Conservation (phyloP, 345 rosid species). For the Citrus mangshanensis region DNA sequence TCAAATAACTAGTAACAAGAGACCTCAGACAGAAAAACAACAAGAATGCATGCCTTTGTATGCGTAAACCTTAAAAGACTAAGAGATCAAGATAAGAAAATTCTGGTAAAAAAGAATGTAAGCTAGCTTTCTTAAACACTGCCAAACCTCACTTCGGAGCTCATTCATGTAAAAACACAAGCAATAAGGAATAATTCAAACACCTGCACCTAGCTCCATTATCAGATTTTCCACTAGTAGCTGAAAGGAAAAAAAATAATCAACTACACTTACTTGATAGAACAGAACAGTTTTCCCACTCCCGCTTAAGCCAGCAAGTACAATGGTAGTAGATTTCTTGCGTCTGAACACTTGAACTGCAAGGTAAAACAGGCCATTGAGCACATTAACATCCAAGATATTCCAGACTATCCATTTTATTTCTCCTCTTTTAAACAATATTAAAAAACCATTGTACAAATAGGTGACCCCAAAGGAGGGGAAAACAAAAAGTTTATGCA, state of each 20-base stretch:
- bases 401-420: not conserved
- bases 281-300: constrained; percentile 83
- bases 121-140: not conserved
- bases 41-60: not conserved
- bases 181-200: not conserved
- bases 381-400: not conserved
- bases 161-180: not conserved
- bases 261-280: constrained; percentile 52
- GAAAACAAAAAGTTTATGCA: not conserved
- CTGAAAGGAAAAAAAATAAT: constrained; percentile 2
- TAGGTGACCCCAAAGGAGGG: not conserved
- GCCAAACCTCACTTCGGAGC: not conserved
- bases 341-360: constrained; percentile 58
- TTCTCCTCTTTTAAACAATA: not conserved
- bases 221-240: not conserved
- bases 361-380: not conserved
- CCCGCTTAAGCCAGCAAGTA: constrained; percentile 80
- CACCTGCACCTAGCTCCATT: not conserved
- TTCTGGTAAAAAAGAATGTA: not conserved
- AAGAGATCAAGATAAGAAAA: not conserved
- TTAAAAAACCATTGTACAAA: not conserved
- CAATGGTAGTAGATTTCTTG: constrained; percentile 60
- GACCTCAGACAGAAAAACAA: not conserved
- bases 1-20: not conserved
- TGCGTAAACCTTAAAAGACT: not conserved